Evolutionary conservation across 2,329 filamentous ascomycete genomes (phyloP).

Genomic region (Sporothrix curviconia): DNA sequence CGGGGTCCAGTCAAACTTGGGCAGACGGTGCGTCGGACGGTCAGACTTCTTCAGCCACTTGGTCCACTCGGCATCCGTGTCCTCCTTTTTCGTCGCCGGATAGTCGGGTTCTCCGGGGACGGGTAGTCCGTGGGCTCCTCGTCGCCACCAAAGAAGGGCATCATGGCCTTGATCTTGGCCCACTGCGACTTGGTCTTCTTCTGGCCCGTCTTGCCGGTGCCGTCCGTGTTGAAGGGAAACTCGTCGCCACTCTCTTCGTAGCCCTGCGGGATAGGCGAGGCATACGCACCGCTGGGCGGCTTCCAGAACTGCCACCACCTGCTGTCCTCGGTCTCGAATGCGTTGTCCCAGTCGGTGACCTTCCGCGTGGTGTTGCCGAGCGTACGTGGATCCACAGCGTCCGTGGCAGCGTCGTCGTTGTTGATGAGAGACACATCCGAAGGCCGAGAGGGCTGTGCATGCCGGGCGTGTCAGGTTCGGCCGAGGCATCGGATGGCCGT

Average conservation of each 20-base stretch:
- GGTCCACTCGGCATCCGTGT: slow-evolving; percentile 67
- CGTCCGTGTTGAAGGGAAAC: slow-evolving; percentile 28
- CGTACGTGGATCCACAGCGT: not conserved
- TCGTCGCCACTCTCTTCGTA: slow-evolving; percentile 40
- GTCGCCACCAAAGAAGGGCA: slow-evolving; percentile 44
- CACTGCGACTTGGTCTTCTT: slow-evolving; percentile 43
- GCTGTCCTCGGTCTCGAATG: slow-evolving; percentile 39
- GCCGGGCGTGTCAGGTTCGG: not conserved
- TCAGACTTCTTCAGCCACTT: slow-evolving; percentile 76
- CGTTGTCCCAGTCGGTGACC: slow-evolving; percentile 41
- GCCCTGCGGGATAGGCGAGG: slow-evolving; percentile 55
- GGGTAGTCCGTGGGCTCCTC: slow-evolving; percentile 51
- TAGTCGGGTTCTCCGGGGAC: slow-evolving; percentile 56
- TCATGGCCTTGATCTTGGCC: slow-evolving; percentile 41
- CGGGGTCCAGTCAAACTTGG: slow-evolving; percentile 48
- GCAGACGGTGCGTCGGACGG: slow-evolving; percentile 75
- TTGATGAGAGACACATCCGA: slow-evolving; percentile 25
- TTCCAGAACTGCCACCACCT: slow-evolving; percentile 62
- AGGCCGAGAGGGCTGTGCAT: slow-evolving; percentile 22
- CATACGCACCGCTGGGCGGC: slow-evolving; percentile 53
- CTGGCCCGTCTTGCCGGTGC: slow-evolving; percentile 20
- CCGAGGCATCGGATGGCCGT: not conserved
- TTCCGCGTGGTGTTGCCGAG: slow-evolving; percentile 49
- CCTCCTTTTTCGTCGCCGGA: slow-evolving; percentile 51
- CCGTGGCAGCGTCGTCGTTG: not conserved